Base-by-base conservation (phyloP, 2,329 filamentous ascomycete species). In the Hawksworthiomyces lignivorus region DNA sequence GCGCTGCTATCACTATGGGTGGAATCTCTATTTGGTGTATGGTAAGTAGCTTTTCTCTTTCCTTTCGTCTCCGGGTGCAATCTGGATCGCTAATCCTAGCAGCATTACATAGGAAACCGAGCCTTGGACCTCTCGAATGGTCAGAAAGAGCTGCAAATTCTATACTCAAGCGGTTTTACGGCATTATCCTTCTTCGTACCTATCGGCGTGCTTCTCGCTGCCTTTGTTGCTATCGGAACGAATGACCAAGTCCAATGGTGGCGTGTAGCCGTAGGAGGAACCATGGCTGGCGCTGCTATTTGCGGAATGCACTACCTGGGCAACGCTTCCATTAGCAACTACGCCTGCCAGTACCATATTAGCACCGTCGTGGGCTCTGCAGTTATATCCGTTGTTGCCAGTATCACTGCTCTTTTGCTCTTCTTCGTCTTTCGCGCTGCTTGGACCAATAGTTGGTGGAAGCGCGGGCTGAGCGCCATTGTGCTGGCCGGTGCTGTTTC, bases 221-320 rank as follows among this genome's bases (percentile, higher is more conserved):
- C 86, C 17, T 89, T 94, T 54, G 71, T 94, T 54, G 72, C 80
- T 26, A 77, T 84, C 33, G 85, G 78, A 6, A 70, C 72, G 21
- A 72, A 72, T 51, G 74, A 75, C 48, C 65, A 59, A 21, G 69
- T 82, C 12, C 72, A 70, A 15, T 74, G 74, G 61, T 62, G 72
- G 60, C 73, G 80, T 33, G 70, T 84, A 10, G 55, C 71, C 7
- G 55, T 76, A 5, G 82, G 83, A 8, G 86, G 87, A 7, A 55
- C 77, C 2, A 68, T 89, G 32, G 82, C 83, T 2, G 87, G 87
- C 12, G 68, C 79, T 5, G 81, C 85, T 18, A 81, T 92, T 37
- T 87, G 83, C 46, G 84, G 82, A 24, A 92, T 94, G 87, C 85
- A 94, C 59, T 94, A 92, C 54, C 68, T 90, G 15, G 86, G 86